phyloP scores from a whole-genome alignment of 2,329 filamentous ascomycete genomes.

The Trichoderma atrobrunneum region DNA sequence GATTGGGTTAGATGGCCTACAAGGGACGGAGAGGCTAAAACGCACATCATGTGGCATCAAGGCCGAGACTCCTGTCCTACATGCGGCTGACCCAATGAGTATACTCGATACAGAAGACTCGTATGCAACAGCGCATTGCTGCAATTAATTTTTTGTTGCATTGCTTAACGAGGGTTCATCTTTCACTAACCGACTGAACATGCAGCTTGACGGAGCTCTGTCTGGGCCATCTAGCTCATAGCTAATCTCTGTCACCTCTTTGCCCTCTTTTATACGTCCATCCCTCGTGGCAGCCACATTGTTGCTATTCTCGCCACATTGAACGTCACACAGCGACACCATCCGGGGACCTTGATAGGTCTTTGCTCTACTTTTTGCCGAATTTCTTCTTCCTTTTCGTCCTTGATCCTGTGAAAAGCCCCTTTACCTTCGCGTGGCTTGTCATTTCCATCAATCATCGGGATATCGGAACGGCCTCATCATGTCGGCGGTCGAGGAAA shows the following conservation, averaged over 20 bases:
- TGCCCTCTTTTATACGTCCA: neutral
- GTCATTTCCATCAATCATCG: neutral
- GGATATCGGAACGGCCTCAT: neutral
- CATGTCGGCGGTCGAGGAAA: conserved; percentile 3
- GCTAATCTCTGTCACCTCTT: neutral
- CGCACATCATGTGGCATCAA: neutral
- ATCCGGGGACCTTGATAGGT: neutral
- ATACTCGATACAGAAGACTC: neutral
- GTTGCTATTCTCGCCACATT: neutral
- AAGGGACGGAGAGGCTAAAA: neutral
- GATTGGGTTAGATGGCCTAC: neutral
- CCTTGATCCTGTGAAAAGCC: too few relatives aligned
- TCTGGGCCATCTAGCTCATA: neutral
- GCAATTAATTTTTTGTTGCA: neutral
- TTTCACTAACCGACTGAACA: neutral
- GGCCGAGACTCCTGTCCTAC: neutral
- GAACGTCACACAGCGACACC: neutral
- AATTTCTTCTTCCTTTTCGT: neutral
- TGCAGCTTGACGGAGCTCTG: neutral
- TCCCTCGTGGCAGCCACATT: neutral
- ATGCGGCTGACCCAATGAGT: neutral
- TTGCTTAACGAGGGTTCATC: neutral
- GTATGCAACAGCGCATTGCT: neutral
- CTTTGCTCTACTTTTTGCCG: neutral
- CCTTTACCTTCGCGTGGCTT: neutral